Evolutionary conservation across 306 rosid genomes (phyloP).

Genomic region (Gynostemma pentaphyllum): DNA sequence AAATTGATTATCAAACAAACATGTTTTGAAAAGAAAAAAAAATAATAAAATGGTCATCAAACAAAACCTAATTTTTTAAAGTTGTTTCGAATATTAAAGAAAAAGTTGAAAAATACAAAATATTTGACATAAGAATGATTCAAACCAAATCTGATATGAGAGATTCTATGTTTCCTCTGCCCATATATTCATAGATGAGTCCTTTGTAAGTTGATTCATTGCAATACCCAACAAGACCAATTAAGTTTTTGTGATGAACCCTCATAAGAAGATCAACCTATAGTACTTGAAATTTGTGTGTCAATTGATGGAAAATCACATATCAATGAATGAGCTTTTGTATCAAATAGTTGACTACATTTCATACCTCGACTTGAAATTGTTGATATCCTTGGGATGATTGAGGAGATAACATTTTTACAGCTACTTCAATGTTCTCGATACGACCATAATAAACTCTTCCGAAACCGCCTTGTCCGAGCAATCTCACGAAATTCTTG

Average conservation of each 20-base stretch:
- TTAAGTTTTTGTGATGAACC: constrained; percentile 46
- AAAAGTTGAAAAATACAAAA: not conserved
- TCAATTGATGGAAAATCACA: not conserved
- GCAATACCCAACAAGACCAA: constrained; percentile 37
- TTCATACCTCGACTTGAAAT: constrained; percentile 39
- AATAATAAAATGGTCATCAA: no score
- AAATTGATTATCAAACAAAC: no score
- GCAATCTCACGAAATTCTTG: constrained; percentile 28
- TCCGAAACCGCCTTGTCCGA: constrained; percentile 46
- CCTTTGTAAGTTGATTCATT: constrained; percentile 32
- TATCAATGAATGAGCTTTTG: not conserved
- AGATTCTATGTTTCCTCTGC: constrained; percentile 33
- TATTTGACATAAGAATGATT: not conserved
- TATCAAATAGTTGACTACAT: not conserved
- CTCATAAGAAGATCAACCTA: constrained; percentile 39
- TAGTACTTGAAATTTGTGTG: not conserved
- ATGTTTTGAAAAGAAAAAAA: no score
- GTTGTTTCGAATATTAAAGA: not conserved
- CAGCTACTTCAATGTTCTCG: constrained; percentile 33
- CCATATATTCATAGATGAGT: constrained; percentile 50
- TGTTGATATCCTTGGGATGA: constrained; percentile 35
- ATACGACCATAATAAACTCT: constrained; percentile 33
- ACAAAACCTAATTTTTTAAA: no score
- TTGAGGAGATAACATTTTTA: constrained; percentile 32
- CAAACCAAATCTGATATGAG: constrained; percentile 23